A percentile compares a stretch with the other conserved stretches of the same genome.
These are phyloP conservation scores for Dactylellina sp. DNA, from an alignment of 2,329 filamentous ascomycete species.

Conservation along the genomic window DNA sequence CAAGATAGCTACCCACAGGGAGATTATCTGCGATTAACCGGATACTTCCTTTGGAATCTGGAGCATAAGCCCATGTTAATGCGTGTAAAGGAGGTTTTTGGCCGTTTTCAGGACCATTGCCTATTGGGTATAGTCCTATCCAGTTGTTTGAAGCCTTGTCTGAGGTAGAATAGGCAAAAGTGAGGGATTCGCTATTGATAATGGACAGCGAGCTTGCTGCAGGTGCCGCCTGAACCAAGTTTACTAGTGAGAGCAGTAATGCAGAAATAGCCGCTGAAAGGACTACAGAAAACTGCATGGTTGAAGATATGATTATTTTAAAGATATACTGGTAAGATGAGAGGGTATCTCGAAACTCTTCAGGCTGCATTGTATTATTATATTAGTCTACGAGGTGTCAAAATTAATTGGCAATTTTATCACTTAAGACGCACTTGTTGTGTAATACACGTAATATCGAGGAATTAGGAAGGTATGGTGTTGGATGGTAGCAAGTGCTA, in stretches of 20 bases:
- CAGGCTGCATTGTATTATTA: no score
- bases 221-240: constrained; percentile 1
- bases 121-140: constrained; percentile 63
- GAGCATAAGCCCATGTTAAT: constrained; percentile 63
- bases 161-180: constrained; percentile 63
- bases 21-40: constrained; percentile 60
- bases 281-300: constrained; percentile 21
- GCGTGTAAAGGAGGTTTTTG: constrained; percentile 60
- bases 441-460: no score
- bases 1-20: constrained; percentile 62
- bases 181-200: constrained; percentile 53
- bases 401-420: no score
- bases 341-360: no score
- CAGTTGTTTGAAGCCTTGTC: constrained; percentile 62
- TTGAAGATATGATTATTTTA: no score
- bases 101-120: constrained; percentile 62
- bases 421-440: no score
- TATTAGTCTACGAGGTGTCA: no score
- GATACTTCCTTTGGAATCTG: constrained; percentile 60
- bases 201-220: constrained; percentile 2
- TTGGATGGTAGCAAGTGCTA: no score
- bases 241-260: background rate
- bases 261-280: constrained; percentile 16
- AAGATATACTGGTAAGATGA: no score
- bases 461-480: no score